These are phyloP conservation scores for Candida frijolesensis DNA, from an alignment of 1,139 yeast genomes.

Conservation along the genomic window DNA sequence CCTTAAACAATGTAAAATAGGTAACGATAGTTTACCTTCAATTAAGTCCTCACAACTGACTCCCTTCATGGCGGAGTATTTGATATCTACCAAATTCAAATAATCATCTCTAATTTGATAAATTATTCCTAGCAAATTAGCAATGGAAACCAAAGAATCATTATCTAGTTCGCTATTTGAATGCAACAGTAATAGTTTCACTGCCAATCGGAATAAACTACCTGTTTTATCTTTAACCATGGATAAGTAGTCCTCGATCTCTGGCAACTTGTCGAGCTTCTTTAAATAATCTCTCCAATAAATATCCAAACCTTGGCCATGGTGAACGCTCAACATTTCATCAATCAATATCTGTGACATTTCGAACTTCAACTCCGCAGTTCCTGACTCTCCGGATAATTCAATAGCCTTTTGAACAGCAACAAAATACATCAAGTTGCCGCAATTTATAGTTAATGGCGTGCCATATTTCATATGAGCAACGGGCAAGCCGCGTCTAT, in stretches of 20 bases:
- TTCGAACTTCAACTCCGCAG: slow-evolving; percentile 10
- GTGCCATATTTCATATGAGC: slow-evolving; percentile 78
- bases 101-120: slow-evolving; percentile 87
- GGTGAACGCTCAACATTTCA: slow-evolving; percentile 77
- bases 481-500: slow-evolving; percentile 75
- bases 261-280: slow-evolving; percentile 50
- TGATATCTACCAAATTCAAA: slow-evolving; percentile 55
- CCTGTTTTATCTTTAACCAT: slow-evolving; percentile 93
- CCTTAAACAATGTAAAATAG: slow-evolving; percentile 62
- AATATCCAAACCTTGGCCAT: slow-evolving; percentile 88
- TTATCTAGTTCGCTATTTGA: slow-evolving; percentile 12
- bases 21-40: slow-evolving; percentile 88
- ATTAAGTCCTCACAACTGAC: slow-evolving; percentile 77
- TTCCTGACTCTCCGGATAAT: slow-evolving; percentile 8
- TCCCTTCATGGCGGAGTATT: slow-evolving; percentile 69
- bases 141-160: slow-evolving; percentile 51
- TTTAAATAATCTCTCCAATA: slow-evolving; percentile 73
- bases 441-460: slow-evolving; percentile 80
- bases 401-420: slow-evolving; percentile 56
- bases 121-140: slow-evolving; percentile 78
- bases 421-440: slow-evolving; percentile 78
- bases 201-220: slow-evolving; percentile 77
- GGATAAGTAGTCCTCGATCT: slow-evolving; percentile 63
- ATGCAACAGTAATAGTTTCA: slow-evolving; percentile 56
- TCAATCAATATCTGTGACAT: slow-evolving; percentile 48